Percentiles rank a stretch among this genome's conserved stretches.
phyloP scores from a whole-genome alignment of 140 eudicot species.

The Senecio squalidus region DNA sequence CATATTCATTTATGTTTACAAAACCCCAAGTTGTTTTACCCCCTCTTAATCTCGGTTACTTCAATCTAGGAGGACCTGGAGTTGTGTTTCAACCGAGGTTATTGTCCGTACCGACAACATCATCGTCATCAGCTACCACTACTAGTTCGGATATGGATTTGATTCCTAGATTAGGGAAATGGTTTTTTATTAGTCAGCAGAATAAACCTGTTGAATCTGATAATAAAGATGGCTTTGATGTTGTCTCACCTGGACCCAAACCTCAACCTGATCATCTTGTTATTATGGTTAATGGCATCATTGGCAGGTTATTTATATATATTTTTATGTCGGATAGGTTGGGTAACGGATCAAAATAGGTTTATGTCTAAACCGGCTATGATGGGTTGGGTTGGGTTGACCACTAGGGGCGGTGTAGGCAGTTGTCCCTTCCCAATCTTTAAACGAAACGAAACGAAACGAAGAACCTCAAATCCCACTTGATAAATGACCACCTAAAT shows the following conservation, averaged over 20 bases:
- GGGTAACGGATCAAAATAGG: too few relatives aligned
- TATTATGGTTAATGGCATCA: conserved; percentile 80
- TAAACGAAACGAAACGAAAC: too few relatives aligned
- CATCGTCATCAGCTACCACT: neutral
- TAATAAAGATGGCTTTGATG: conserved; percentile 49
- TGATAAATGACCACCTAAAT: too few relatives aligned
- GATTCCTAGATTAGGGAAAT: conserved; percentile 37
- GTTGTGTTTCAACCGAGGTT: conserved; percentile 31
- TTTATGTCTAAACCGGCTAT: too few relatives aligned
- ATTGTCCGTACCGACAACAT: neutral
- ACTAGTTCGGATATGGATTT: conserved; percentile 30
- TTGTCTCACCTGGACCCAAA: conserved; percentile 34
- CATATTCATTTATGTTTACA: too few relatives aligned
- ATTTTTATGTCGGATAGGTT: neutral
- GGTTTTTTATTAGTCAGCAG: conserved; percentile 36
- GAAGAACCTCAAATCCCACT: too few relatives aligned
- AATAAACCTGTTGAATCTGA: conserved; percentile 32
- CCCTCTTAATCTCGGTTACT: neutral
- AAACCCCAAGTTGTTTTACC: conserved; percentile 21
- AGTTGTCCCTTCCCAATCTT: too few relatives aligned
- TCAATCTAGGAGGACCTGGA: too few relatives aligned
- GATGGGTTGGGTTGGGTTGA: too few relatives aligned
- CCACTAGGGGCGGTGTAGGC: too few relatives aligned
- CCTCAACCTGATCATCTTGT: conserved; percentile 70
- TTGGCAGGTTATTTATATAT: conserved; percentile 52